These are phyloP conservation scores for Paramecium bursaria DNA, from an alignment of 73 alveolate species.

Conservation along the genomic window DNA sequence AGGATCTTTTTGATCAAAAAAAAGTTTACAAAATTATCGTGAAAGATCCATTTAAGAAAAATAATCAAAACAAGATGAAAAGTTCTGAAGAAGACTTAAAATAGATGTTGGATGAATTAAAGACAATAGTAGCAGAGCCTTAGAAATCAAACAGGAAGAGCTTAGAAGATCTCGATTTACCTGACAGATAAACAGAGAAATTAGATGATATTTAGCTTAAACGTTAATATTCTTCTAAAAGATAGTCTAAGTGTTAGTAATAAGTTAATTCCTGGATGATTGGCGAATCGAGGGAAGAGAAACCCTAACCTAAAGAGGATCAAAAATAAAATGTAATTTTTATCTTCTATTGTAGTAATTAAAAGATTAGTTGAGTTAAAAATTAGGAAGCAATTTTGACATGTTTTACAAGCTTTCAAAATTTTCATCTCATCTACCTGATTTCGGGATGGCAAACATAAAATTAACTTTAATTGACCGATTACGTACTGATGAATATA, in stretches of 20 bases:
- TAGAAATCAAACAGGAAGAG: background rate
- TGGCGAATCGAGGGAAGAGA: background rate
- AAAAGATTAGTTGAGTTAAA: background rate
- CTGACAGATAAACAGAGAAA: slow-evolving; percentile 23
- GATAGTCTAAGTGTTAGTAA: too few species aligned
- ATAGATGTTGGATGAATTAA: slow-evolving; percentile 41
- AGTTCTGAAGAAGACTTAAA: slow-evolving; percentile 27
- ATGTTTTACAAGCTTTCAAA: background rate
- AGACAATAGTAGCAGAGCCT: background rate
- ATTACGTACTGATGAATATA: slow-evolving; percentile 3
- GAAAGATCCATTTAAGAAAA: slow-evolving; percentile 42
- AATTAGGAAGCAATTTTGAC: slow-evolving; percentile 18
- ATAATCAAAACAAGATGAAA: background rate
- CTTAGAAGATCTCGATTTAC: background rate
- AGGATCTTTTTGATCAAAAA: too few species aligned
- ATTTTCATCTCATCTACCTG: background rate
- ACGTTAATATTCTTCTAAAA: too few species aligned
- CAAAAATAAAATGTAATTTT: background rate
- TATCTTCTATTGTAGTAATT: background rate
- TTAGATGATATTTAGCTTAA: slow-evolving; percentile 10
- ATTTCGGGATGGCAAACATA: background rate
- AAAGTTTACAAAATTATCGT: slow-evolving; percentile 17
- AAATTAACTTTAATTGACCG: background rate
- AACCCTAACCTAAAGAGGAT: background rate
- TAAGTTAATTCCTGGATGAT: slow-evolving; percentile 36